These are phyloP conservation scores for Tylopilus vinaceipallidus DNA, from an alignment of 768 basidiomycete genomes.

Conservation along the genomic window DNA sequence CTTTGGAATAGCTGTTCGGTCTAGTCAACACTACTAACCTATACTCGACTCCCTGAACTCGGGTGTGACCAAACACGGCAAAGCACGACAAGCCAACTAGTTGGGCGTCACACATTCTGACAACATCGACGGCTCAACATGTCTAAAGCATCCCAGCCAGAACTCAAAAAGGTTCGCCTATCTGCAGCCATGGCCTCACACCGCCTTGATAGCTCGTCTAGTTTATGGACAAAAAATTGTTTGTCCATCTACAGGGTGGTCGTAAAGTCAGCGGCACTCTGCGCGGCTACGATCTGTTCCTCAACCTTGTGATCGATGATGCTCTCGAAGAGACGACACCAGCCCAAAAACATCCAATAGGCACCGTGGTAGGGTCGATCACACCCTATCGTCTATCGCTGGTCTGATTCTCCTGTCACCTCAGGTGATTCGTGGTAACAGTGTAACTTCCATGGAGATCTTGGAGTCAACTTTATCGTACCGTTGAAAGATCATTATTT, in stretches of 20 bases:
- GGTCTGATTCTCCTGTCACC: constrained; percentile 7
- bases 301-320: constrained; percentile 97
- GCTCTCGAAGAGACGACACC: constrained; percentile 88
- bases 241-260: constrained; percentile 90
- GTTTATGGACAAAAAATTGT: constrained; percentile 99
- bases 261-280: constrained; percentile 94
- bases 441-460: constrained; percentile 93
- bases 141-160: constrained; percentile 96
- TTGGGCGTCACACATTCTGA: not conserved
- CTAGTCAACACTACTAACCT: not conserved
- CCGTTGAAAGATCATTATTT: no score
- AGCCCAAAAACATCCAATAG: constrained; percentile 87
- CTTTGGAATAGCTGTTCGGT: not conserved
- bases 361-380: constrained; percentile 74
- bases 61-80: constrained; percentile 30
- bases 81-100: constrained; percentile 25
- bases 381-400: not conserved
- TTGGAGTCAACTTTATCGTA: no score
- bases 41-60: not conserved
- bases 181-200: constrained; percentile 1
- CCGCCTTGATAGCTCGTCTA: constrained; percentile 28
- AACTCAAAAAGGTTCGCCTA: constrained; percentile 89
- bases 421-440: constrained; percentile 96
- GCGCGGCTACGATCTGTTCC: constrained; percentile 97
- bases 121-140: constrained; percentile 39